Percentiles rank a stretch among this genome's conserved stretches.
Evolutionary conservation across 306 rosid genomes (phyloP).

Genomic region (Pachyrhizus erosus): DNA sequence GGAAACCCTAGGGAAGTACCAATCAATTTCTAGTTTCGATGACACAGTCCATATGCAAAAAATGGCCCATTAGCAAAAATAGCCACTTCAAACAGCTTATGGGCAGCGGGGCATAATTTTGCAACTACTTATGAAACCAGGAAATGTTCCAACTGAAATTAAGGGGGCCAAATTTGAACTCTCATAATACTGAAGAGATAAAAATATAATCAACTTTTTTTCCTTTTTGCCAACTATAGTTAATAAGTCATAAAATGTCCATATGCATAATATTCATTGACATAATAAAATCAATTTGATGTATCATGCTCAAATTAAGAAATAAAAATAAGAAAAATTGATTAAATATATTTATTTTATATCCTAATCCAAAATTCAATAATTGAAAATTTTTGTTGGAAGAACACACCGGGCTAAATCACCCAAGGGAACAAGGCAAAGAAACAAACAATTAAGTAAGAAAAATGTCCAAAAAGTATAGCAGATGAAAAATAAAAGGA

Average conservation of each 20-base stretch:
- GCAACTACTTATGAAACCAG: neutral
- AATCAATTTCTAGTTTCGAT: too few relatives aligned
- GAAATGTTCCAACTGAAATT: neutral
- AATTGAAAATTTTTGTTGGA: neutral
- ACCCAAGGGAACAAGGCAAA: conserved; percentile 10
- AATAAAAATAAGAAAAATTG: neutral
- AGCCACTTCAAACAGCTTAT: neutral
- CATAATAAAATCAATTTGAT: neutral
- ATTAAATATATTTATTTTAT: conserved; percentile 1
- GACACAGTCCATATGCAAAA: neutral
- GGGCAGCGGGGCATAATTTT: neutral
- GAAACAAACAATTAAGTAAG: neutral
- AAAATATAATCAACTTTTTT: neutral
- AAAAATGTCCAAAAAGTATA: neutral
- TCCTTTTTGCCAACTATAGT: neutral
- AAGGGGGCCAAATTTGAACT: conserved; percentile 19
- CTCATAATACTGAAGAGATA: neutral
- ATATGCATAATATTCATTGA: neutral
- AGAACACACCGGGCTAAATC: neutral
- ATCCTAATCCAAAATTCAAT: neutral
- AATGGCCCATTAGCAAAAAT: neutral
- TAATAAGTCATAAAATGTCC: neutral
- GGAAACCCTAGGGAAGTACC: too few relatives aligned
- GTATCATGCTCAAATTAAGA: neutral
- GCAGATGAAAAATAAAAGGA: neutral